These are phyloP conservation scores for Mycocentrospora acerina DNA, from an alignment of 2,329 filamentous ascomycete species.

Conservation along the genomic window DNA sequence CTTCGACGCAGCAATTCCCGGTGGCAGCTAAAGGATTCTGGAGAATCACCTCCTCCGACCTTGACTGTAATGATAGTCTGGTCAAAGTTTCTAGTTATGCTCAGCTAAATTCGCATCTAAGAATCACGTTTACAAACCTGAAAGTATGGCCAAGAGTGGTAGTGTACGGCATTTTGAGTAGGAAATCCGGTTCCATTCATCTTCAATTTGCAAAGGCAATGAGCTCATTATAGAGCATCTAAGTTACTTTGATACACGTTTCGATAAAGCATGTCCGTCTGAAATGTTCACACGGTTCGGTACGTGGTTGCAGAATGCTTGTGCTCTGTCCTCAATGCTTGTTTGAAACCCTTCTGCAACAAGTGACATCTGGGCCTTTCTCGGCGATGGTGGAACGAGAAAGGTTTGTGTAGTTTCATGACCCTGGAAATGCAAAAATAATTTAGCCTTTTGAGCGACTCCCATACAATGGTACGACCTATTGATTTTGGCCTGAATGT, in stretches of 20 bases:
- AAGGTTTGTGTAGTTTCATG: too few relatives aligned
- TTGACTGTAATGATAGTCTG: constrained; percentile 40
- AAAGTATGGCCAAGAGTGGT: constrained; percentile 39
- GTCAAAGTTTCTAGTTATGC: constrained; percentile 34
- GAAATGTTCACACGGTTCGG: too few relatives aligned
- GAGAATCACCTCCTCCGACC: constrained; percentile 31
- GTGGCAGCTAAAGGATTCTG: constrained; percentile 40
- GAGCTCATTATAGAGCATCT: constrained; percentile 4
- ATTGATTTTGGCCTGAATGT: too few relatives aligned
- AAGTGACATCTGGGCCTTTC: too few relatives aligned
- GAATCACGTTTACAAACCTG: constrained; percentile 16
- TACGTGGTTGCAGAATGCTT: background rate
- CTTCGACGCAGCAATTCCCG: constrained; percentile 36
- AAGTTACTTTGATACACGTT: background rate
- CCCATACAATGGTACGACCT: too few relatives aligned
- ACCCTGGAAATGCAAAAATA: too few relatives aligned
- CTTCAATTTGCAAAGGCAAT: constrained; percentile 5
- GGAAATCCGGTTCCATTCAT: constrained; percentile 36
- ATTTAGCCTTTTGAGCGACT: too few relatives aligned
- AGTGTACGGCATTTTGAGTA: constrained; percentile 42
- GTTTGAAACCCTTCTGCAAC: constrained; percentile 13
- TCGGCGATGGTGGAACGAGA: too few relatives aligned
- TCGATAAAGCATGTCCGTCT: constrained; percentile 7
- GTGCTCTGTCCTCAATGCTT: constrained; percentile 3
- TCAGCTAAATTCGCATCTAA: constrained; percentile 11